Conservation (phyloP, 73 alveolate species). For the Paramecium bursaria region DNA sequence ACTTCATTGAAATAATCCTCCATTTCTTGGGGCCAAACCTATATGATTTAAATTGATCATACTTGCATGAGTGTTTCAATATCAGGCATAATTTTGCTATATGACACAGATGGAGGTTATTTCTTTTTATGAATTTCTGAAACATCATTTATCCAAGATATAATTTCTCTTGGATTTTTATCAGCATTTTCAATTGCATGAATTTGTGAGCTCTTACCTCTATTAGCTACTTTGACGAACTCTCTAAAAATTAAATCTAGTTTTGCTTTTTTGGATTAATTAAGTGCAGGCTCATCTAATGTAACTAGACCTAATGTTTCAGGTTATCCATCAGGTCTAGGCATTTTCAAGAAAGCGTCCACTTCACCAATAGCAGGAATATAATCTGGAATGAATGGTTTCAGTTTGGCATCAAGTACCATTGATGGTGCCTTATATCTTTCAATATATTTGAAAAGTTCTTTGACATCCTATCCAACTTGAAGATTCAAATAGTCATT, state of each 20-base stretch:
- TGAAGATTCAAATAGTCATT: constrained; percentile 86
- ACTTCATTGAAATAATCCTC: constrained; percentile 83
- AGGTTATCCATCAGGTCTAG: constrained; percentile 91
- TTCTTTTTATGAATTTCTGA: constrained; percentile 91
- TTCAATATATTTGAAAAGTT: constrained; percentile 79
- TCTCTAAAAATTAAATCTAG: constrained; percentile 78
- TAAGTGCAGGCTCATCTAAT: constrained; percentile 93
- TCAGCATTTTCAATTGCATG: constrained; percentile 92
- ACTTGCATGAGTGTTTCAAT: constrained; percentile 88
- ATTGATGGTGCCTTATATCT: constrained; percentile 92
- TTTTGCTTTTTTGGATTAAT: constrained; percentile 79
- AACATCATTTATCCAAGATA: constrained; percentile 91
- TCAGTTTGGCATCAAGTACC: constrained; percentile 92
- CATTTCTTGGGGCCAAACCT: constrained; percentile 93
- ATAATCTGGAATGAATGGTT: constrained; percentile 96
- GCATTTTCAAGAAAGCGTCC: constrained; percentile 95
- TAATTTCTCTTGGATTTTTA: constrained; percentile 92
- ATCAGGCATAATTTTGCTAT: constrained; percentile 95
- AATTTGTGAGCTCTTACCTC: constrained; percentile 46
- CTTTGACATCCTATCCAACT: constrained; percentile 84
- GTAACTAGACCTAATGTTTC: constrained; percentile 88
- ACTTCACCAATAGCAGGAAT: constrained; percentile 97
- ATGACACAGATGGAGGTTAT: constrained; percentile 94
- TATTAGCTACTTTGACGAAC: constrained; percentile 78
- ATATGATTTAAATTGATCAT: background rate